phyloP scores from a whole-genome alignment of 768 basidiomycete genomes.

The Bullera alba region DNA sequence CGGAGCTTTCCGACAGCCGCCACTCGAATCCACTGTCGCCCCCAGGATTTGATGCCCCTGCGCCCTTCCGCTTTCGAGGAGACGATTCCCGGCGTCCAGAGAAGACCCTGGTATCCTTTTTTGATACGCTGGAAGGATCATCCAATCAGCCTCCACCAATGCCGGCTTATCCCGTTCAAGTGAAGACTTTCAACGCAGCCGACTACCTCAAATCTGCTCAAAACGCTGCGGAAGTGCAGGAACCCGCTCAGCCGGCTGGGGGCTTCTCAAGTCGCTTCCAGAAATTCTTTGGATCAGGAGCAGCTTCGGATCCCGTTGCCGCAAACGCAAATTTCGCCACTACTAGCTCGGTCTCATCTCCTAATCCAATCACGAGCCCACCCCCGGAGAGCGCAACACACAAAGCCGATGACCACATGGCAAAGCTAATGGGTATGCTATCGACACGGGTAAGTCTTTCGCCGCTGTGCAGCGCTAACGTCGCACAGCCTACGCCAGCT shows the following conservation, averaged over 20 bases:
- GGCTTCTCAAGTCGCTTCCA: constrained; percentile 34
- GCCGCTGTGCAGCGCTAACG: too few relatives aligned
- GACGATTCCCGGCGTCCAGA: constrained; percentile 2
- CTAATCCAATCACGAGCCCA: too few relatives aligned
- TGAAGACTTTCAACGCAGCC: constrained; percentile 31
- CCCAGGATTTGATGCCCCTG: too few relatives aligned
- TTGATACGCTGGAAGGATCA: constrained; percentile 11
- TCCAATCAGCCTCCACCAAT: constrained; percentile 4
- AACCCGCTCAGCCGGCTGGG: background rate
- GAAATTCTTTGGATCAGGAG: constrained; percentile 25
- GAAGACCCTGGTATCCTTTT: constrained; percentile 10
- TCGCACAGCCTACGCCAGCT: too few relatives aligned
- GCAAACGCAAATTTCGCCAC: background rate
- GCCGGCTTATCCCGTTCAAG: constrained; percentile 12
- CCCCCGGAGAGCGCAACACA: too few relatives aligned
- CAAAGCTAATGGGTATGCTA: constrained; percentile 24
- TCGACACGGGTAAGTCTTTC: background rate
- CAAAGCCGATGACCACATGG: constrained; percentile 19
- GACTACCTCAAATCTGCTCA: constrained; percentile 27
- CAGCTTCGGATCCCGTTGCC: background rate
- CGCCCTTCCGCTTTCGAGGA: background rate
- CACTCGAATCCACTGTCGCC: too few relatives aligned
- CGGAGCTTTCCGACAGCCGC: too few relatives aligned
- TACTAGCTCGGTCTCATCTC: background rate
- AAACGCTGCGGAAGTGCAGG: constrained; percentile 8